Conservation (phyloP, 441 rosid genomes). For the Daphne laureola region DNA sequence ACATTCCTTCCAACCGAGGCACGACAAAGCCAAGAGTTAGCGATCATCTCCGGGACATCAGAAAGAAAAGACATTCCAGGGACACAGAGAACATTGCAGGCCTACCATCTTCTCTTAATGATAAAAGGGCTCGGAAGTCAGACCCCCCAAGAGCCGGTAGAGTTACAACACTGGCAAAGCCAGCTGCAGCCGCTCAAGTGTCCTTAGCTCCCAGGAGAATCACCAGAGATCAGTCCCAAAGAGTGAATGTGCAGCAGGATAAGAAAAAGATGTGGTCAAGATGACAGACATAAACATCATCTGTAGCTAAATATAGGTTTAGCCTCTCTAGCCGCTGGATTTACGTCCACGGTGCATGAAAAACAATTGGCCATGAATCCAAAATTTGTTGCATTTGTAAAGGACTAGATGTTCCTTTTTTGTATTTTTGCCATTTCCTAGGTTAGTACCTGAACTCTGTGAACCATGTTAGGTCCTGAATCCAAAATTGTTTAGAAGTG, state of each 20-base stretch:
- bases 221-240: slow-evolving; percentile 38
- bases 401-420: too few relatives aligned
- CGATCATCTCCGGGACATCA: slow-evolving; percentile 25
- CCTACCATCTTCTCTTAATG: slow-evolving; percentile 29
- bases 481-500: too few relatives aligned
- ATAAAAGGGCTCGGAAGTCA: slow-evolving; percentile 58
- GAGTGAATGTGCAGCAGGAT: slow-evolving; percentile 50
- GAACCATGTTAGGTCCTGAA: too few relatives aligned
- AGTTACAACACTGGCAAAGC: slow-evolving; percentile 40
- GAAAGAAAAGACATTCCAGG: slow-evolving; percentile 68
- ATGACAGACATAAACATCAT: slow-evolving; percentile 10
- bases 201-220: slow-evolving; percentile 37
- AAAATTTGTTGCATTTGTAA: too few relatives aligned
- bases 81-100: slow-evolving; percentile 58
- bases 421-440: too few relatives aligned
- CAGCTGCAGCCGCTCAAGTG: slow-evolving; percentile 28
- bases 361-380: too few relatives aligned
- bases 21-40: slow-evolving; percentile 29
- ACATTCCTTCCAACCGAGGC: slow-evolving; percentile 33
- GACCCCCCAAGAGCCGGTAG: slow-evolving; percentile 64
- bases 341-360: too few relatives aligned
- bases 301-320: too few relatives aligned
- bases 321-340: too few relatives aligned
- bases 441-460: too few relatives aligned
- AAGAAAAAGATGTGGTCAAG: slow-evolving; percentile 77